Base-by-base conservation (phyloP, 2,329 filamentous ascomycete species). In the Shiraia sp. region DNA sequence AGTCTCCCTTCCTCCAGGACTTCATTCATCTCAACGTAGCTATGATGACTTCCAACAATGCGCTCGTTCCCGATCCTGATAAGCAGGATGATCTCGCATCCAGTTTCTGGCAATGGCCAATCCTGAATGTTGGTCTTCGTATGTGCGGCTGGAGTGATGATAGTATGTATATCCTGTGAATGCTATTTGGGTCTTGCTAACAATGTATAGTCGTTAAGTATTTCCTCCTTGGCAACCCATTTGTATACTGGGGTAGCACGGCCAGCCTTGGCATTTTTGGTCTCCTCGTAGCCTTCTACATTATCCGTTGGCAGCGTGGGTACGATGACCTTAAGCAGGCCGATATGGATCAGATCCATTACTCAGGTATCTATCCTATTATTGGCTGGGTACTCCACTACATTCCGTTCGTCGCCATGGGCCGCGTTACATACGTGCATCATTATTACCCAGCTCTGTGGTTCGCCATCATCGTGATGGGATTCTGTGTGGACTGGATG, bases 41-140 rank as follows among this genome's bases (percentile, higher is more conserved):
- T 50, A 99, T 99, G 93, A 96, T 97, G 92, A 99, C 93, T 3
- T 97, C 93, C 27, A 99, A 99, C 80, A 99, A 99, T 66, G 93
- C 93, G 16, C 83, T 99, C 32, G 90, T 99, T 14, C 93, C 93
- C 3, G 93, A 99, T 64, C 92, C 93, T 4, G 93, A 99, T 71
- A 99, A 99, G 81, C 93, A 99, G 71, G 93, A 99, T 63, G 93
- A 99, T 64, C 82, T 99, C 33, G 93, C 93, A 23, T 99, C 93
- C 10, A 79, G 90, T 55, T 96, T 91, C 78, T 99, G 93, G 93
- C 91, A 99, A 74, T 99, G 93, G 93, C 93, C 93, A 14, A 83
- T 99, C 51, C 83, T 99, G 28, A 79, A 97, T 61, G 93, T 97
- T 42, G 93, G 93, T 67, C 83, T 99, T 40, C 88, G 95, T 49